Base-by-base conservation (phyloP, 306 rosid genomes). In the Trichosanthes cucumerina region DNA sequence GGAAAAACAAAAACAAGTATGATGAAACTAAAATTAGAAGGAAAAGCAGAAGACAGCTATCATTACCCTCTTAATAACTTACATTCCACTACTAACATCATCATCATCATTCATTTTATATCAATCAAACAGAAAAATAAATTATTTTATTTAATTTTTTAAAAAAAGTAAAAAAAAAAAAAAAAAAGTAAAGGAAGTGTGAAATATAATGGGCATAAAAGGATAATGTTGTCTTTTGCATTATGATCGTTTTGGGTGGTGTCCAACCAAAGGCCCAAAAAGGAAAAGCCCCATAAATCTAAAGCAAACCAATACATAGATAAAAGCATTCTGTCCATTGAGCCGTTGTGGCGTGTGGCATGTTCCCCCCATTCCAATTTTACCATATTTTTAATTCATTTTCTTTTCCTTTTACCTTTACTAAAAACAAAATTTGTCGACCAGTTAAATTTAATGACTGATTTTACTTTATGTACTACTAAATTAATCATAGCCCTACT, bases 341-440 rank as follows among this genome's bases (percentile, higher is more conserved):
- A 41, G 53, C 75, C 75, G 75, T 69, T 69, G 53, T 41, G 53
- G 53, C 53, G 75, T 68, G 33, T 68, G 75, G 75, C 50, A 39
- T 11, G 33, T 39, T 38, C 52, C 72, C 75, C 31, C 26, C 12
- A 7, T 54, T 54, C 60, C 10, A 6, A 19, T 6, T 54, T 54
- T 21, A n/a, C 26, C 3, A 1, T 54, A 19, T 54, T 54, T 18
- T 54, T 53, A 1, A 13, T 16, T 16, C 23, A 50, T 13, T 14
- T 31, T 56, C 12, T 50, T 5, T 53, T 18, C 24, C 6, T 28
- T 54, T 54, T 19, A 7, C 26, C 26, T 54, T 44, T 9, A 44
- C 0, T 44, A 44, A 44, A 9, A 44, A 44, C 9, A 44, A 36
- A 36, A 36, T 4, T 4, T 36, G 39, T 5, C 39, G 39, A 36